Conservation (phyloP, 2,329 filamentous ascomycete species). For the Ophiostoma novo-ulmi region DNA sequence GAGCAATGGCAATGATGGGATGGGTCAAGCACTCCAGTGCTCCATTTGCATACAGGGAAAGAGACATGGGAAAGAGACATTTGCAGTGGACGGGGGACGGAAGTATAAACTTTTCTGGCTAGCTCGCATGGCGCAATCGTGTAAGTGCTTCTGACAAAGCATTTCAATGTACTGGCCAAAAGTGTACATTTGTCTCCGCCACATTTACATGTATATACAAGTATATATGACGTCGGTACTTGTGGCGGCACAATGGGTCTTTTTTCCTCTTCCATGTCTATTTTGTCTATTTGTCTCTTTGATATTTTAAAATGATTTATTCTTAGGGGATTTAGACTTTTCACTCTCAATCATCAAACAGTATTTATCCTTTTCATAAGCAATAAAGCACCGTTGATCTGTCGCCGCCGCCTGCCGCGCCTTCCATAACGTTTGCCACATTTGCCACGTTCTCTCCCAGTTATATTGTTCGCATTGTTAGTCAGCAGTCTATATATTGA, state of each 20-base stretch:
- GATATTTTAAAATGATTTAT: constrained; percentile 5
- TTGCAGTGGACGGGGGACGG: constrained; percentile 5
- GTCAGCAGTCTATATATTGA: neutral
- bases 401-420: constrained; percentile 6
- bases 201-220: neutral
- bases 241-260: constrained; percentile 3
- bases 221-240: neutral
- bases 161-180: neutral
- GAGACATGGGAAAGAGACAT: constrained; percentile 17
- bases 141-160: constrained; percentile 24
- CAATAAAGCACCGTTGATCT: neutral
- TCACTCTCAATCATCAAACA: neutral
- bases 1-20: neutral
- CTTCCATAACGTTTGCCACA: constrained; percentile 1
- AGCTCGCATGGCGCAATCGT: constrained; percentile 30
- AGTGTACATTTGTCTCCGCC: neutral
- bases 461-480: neutral
- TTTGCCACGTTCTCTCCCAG: constrained; percentile 2
- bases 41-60: neutral
- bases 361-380: neutral
- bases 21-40: neutral
- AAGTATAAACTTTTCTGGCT: constrained; percentile 23
- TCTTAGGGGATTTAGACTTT: neutral
- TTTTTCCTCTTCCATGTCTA: constrained; percentile 3
- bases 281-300: constrained; percentile 8